A percentile compares a stretch with the other conserved stretches of the same genome.
Conservation (phyloP, 75 land plant genomes). For the Pinus taeda region DNA sequence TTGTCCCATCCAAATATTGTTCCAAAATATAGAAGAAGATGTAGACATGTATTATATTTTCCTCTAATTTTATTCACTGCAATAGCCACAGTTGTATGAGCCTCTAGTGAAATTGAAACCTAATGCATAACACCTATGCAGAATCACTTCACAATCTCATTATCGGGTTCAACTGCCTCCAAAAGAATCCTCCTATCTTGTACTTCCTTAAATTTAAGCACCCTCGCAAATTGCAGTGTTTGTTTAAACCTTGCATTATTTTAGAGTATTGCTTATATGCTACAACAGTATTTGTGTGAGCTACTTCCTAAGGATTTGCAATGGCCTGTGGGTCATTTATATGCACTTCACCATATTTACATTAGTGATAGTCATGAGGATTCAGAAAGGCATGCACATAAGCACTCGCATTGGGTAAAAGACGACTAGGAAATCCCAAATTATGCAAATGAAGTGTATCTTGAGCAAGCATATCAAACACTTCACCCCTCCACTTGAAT, state of each 20-base stretch:
- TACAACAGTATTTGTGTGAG: conserved; percentile 72
- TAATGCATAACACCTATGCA: conserved; percentile 99
- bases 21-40: background rate
- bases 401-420: conserved; percentile 89
- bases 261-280: conserved; percentile 97
- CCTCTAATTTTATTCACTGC: conserved; percentile 98
- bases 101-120: no score
- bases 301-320: conserved; percentile 94
- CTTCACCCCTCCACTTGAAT: conserved; percentile 98
- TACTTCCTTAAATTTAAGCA: conserved; percentile 81
- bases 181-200: conserved; percentile 47
- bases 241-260: conserved; percentile 76
- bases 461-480: conserved; percentile 90
- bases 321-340: conserved; percentile 96
- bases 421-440: conserved; percentile 77
- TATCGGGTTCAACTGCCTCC: conserved; percentile 97
- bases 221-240: conserved; percentile 81
- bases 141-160: conserved; percentile 96
- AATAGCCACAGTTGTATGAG: conserved; percentile 85
- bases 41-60: conserved; percentile 92
- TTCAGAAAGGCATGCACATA: conserved; percentile 84
- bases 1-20: background rate
- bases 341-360: conserved; percentile 95
- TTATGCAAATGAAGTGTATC: conserved; percentile 83
- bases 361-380: conserved; percentile 97